Base-by-base conservation (phyloP, 129 eudicot species). In the Chrysanthemum lavandulifolium region DNA sequence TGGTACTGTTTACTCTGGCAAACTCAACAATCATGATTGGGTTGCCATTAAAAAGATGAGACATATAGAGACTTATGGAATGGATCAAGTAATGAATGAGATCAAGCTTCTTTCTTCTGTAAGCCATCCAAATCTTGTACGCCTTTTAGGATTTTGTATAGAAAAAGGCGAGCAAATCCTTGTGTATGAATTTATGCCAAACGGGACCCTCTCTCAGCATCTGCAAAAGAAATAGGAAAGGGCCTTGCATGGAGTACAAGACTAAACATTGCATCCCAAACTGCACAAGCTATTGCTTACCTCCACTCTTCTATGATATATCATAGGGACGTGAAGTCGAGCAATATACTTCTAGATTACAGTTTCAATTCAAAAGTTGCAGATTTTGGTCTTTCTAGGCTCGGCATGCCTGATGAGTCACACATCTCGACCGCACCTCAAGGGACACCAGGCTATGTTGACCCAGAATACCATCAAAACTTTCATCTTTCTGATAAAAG, bases 391-490 rank as follows among this genome's bases (percentile, higher is more conserved):
- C 98, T 93, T 61, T 93, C 96, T 1, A 90, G 98, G 78, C 87
- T 90, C 12, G 98, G 98, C 31, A 76, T 87, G 87, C 78, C 54
- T 4, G 98, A 90, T 33, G 89, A 86, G 62, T 93, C 98, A 21
- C 98, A 93, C 75, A 78, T 93, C 68, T 93, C 97, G 19, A 93
- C 98, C 10, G 98, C 97, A 49, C 98, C 98, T 31, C 98, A 93
- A 76, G 98, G 98, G 59, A 93, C 98, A 12, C 98, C 98, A 1
- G 98, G 98, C 73, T 93, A 93, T 33, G 96, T 93, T 1, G 98
- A 93, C 81, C 98, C 98, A 21, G 89, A 93, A 52, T 93, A 93
- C 74, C 98, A 93, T 76, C 98, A 93, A 70, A 90, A 87, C 78
- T 93, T 76, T 80, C 92, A 93, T 81, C 95, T 93, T 29, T 90